A percentile compares a stretch with the other conserved stretches of the same genome.
These are phyloP conservation scores for Colletotrichum graminicola DNA, from an alignment of 2,329 filamentous ascomycete genomes.

Conservation along the genomic window DNA sequence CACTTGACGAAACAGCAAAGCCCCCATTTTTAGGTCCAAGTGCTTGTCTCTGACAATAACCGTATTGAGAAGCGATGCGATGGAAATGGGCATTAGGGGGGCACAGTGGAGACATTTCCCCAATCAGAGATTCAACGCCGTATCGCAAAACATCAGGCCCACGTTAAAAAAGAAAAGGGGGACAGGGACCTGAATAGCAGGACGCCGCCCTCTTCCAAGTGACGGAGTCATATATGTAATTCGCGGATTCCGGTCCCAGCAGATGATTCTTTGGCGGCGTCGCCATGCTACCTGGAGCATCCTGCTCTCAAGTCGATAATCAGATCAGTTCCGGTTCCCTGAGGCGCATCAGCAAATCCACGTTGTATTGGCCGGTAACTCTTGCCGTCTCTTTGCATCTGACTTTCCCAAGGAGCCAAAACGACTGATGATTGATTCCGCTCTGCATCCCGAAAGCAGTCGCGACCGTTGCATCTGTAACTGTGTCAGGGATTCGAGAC, in stretches of 20 bases:
- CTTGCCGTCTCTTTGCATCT: neutral
- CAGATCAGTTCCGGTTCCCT: neutral
- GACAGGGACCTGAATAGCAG: neutral
- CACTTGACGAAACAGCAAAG: neutral
- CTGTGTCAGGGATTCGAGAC: conserved; percentile 23
- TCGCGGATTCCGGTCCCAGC: neutral
- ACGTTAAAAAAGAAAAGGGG: neutral
- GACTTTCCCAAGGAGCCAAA: neutral
- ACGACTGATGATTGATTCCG: neutral
- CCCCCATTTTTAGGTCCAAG: neutral
- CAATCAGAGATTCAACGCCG: neutral
- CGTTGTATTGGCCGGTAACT: neutral
- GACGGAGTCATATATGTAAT: neutral
- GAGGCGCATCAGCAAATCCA: neutral
- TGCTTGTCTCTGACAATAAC: neutral
- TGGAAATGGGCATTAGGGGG: neutral
- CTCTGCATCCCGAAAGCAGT: neutral
- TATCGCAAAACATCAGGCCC: neutral
- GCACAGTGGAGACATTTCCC: neutral
- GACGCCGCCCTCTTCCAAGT: neutral
- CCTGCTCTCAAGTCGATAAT: neutral
- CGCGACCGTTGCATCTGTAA: neutral
- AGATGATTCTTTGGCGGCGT: neutral
- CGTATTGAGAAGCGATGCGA: neutral
- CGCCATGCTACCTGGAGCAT: neutral